A percentile compares a stretch with the other conserved stretches of the same genome.
Evolutionary conservation across 2,329 filamentous ascomycete species (phyloP).

Genomic region (Cladophialophora yegresii): DNA sequence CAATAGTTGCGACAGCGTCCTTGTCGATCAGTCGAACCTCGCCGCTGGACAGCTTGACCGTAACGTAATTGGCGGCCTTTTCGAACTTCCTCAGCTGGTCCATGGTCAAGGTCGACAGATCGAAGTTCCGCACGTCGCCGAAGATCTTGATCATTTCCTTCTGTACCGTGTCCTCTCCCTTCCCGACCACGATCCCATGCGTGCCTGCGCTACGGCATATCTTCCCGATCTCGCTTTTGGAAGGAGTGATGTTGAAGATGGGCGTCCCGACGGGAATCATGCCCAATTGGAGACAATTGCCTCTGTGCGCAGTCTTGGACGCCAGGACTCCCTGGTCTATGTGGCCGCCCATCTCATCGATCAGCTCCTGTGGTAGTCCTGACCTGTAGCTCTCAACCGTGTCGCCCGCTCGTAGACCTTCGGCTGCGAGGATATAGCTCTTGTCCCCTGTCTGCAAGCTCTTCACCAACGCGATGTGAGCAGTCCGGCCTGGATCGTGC

Average conservation of each 20-base stretch:
- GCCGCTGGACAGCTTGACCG: conserved; percentile 84
- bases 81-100: conserved; percentile 48
- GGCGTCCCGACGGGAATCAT: conserved; percentile 95
- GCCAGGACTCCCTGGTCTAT: conserved; percentile 95
- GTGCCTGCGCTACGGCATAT: conserved; percentile 96
- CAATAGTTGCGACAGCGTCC: conserved; percentile 92
- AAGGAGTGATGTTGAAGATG: conserved; percentile 82
- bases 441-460: conserved; percentile 72
- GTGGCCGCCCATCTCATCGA: conserved; percentile 87
- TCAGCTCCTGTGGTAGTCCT: conserved; percentile 82
- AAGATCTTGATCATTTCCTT: conserved; percentile 38
- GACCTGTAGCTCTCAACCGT: conserved; percentile 86
- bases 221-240: conserved; percentile 69
- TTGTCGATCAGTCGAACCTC: conserved; percentile 87
- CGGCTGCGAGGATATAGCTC: conserved; percentile 92
- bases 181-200: conserved; percentile 82
- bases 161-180: conserved; percentile 69
- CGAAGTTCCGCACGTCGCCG: conserved; percentile 28
- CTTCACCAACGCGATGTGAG: conserved; percentile 86
- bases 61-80: conserved; percentile 75
- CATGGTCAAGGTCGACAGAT: conserved; percentile 43
- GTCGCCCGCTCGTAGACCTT: conserved; percentile 90
- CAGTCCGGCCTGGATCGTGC: conserved; percentile 89
- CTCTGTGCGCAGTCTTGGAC: conserved; percentile 87
- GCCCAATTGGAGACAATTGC: conserved; percentile 91